Base-by-base conservation (phyloP, 495 filamentous ascomycete species). In the Tuber borchii region DNA sequence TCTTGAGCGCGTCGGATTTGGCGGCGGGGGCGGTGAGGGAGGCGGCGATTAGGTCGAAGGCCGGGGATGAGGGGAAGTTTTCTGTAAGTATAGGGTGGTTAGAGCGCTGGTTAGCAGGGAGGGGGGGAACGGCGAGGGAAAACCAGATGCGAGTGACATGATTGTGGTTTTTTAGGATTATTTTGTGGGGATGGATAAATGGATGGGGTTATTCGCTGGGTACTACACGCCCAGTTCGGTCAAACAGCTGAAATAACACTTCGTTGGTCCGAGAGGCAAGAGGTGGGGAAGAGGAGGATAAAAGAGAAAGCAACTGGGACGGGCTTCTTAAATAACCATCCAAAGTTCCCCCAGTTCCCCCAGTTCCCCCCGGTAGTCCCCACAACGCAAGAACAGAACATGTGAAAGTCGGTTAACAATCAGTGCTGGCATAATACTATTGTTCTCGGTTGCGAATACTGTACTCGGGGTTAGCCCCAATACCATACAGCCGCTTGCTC, bases 21-120 rank as follows among this genome's bases (percentile, higher is more conserved):
- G 89, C 89, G 22, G 90, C 89, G 83, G 89, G 89, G 76, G 87
- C 84, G 76, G 87, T 85, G 77, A 98, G 90, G 70, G 93, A 89
- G 76, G 85, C 79, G 85, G 92, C 89, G 88, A 99, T 97, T 81
- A 86, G 86, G 83, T 99, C 95, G 85, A 99, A 99, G 77, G 94
- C 93, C 70, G 86, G 90, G 71, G 94, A 97, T 78, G 95, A 91
- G 73, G 96, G 95, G 86, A 96, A 97, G n/a, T 61, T 61, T 61
- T 61, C 51, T 61, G 10, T 76, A 89, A 89, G 86, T 90, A 94
- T 97, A 71, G 65, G 19, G 48, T 40, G 17, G 74, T 69, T 71
- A 73, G 68, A 19, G 39, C 6, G 9, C 20, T 16, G 42, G 12
- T 19, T 71, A 44, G n/a, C 45, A 72, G 17, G 39, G 46, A 43